phyloP scores from a whole-genome alignment of 2,329 filamentous ascomycete genomes.

The Elsinoe perseae region DNA sequence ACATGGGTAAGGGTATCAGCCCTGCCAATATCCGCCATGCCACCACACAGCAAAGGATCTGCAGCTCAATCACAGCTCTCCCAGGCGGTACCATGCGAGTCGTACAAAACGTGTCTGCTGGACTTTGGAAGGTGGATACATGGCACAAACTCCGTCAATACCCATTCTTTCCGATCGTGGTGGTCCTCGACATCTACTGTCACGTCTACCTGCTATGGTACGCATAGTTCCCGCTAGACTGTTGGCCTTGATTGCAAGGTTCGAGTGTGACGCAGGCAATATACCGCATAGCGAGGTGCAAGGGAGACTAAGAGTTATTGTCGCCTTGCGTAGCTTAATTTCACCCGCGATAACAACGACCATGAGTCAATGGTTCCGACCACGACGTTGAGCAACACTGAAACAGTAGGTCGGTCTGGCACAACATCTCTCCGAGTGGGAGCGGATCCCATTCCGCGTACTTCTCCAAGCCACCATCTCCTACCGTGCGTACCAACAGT shows the following conservation, averaged over 20 bases:
- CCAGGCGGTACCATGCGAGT: not conserved
- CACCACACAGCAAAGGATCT: conserved; percentile 6
- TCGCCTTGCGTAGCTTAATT: not conserved
- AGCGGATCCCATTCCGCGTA: not conserved
- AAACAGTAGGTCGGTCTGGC: not conserved
- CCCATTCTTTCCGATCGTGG: not conserved
- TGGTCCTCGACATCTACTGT: no score
- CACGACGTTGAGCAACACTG: not conserved
- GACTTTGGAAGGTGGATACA: not conserved
- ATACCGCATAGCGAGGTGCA: not conserved
- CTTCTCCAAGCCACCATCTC: not conserved
- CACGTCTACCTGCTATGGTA: conserved; percentile 2
- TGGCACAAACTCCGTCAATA: not conserved
- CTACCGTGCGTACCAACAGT: not conserved
- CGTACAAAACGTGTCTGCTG: not conserved
- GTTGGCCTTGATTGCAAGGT: not conserved
- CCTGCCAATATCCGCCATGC: not conserved
- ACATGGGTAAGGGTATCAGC: conserved; percentile 8
- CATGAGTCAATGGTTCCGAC: not conserved
- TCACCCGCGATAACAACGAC: not conserved
- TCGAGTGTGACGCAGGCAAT: not conserved
- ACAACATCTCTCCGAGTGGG: not conserved
- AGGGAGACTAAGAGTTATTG: not conserved
- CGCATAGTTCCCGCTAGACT: not conserved
- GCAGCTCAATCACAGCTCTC: conserved; percentile 3